Percentiles rank a stretch among this genome's conserved stretches.
These are phyloP conservation scores for Tilletia indica DNA, from an alignment of 1,284 basidiomycete genomes.

Conservation along the genomic window DNA sequence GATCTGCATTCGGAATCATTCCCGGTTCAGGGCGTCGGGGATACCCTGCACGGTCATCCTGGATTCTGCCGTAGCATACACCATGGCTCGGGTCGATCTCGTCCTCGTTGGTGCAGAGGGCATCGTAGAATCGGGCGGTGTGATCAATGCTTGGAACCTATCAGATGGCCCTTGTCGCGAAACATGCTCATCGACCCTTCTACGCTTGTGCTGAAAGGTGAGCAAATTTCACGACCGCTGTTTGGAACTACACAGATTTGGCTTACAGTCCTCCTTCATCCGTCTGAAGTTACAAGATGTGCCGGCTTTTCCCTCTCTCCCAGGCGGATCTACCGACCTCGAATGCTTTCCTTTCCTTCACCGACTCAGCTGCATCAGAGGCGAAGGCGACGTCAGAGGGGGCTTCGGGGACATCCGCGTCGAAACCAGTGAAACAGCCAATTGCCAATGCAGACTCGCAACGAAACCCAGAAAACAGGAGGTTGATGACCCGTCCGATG, in stretches of 20 bases:
- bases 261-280: constrained; percentile 28
- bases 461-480: constrained; percentile 1
- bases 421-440: not conserved
- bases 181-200: constrained; percentile 89
- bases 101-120: constrained; percentile 95
- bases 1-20: not conserved
- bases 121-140: constrained; percentile 79
- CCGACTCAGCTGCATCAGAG: not conserved
- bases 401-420: not conserved
- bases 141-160: constrained; percentile 76
- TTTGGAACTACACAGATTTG: not conserved
- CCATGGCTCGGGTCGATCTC: constrained; percentile 92
- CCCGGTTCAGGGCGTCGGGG: constrained; percentile 64
- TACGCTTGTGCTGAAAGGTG: constrained; percentile 82
- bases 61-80: constrained; percentile 93
- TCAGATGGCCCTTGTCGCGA: constrained; percentile 93
- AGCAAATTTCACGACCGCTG: not conserved
- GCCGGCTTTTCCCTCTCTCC: constrained; percentile 90
- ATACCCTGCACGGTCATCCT: constrained; percentile 92
- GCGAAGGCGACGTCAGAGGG: not conserved
- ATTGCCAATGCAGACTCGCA: constrained; percentile 1
- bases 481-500: constrained; percentile 42
- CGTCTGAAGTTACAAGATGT: constrained; percentile 79
- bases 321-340: constrained; percentile 82
- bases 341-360: constrained; percentile 30